Base-by-base conservation (phyloP, 345 rosid genomes). In the Aquilaria yunnanensis region DNA sequence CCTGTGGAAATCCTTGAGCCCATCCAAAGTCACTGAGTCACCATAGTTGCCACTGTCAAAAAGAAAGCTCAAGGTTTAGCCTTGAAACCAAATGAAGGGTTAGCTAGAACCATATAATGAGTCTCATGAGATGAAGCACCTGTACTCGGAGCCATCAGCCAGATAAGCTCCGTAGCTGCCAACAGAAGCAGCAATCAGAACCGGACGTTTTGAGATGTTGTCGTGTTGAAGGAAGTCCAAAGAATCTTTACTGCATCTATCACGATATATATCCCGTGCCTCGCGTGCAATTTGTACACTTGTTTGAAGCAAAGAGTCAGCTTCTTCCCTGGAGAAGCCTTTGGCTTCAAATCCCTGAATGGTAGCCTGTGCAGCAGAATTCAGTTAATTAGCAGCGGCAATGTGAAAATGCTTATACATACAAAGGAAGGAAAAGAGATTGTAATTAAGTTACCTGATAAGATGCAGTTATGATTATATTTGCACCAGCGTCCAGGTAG, bases 151-250 rank as follows among this genome's bases (percentile, higher is more conserved):
- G 9, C 96, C 98, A 77, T 89, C 96, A 30, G 96, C 91, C 70
- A 92, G 81, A 80, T 83, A 87, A 73, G 96, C 98, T 11, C 96
- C 98, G 66, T 92, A 92, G 78, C 96, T 92, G 63, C 98, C 96
- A 11, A 92, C 80, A n/a, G 96, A 92, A 60, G 93, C 96, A 50
- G 96, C 96, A 7, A 92, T 82, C 5, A 92, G 72, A 75, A 89
- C 60, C 0, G 98, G 96, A 46, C 76, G 81, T 32, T 61, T 68
- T 9, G 80, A 50, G 32, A 47, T 14, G 5, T 58, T 66, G 64
- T 64, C 79, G 57, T 43, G 64, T 55, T 76, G 78, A 0, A 63
- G 14, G 45, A 69, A 79, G 72, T 86, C 87, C 80, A 75, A 72
- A 29, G 86, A 85, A 60, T 70, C 81, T 61, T 87, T 79, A 41